Base-by-base conservation (phyloP, 192 early-diverging fungal genomes). In the Podila minutissima region DNA sequence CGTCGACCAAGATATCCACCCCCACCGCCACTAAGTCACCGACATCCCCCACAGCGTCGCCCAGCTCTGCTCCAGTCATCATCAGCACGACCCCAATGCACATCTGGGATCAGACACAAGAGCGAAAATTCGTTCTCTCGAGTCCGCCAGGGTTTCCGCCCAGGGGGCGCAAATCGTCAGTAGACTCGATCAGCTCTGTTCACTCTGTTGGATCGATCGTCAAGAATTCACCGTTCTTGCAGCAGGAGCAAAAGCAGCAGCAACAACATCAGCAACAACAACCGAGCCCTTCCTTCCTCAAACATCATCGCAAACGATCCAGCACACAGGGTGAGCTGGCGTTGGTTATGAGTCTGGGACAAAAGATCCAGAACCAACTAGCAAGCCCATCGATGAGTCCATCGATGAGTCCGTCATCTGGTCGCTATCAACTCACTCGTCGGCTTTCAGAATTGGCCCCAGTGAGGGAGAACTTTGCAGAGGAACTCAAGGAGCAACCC, bases 211-310 rank as follows among this genome's bases (percentile, higher is more conserved):
- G 41, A 17, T 46, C 41, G 15, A 46, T 46, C 41, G 41, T 46
- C 41, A 46, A 46, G 41, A 46, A 46, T 17, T 46, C 41, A 17
- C 41, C 41, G 15, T 46, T 46, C 41, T 32, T 22, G 41, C 41
- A 35, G n/a, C 48, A 51, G 29, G 20, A 55, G 17, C 53, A 55
- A 22, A 31, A 67, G 37, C 37, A 37, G 5, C 71, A 64, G 33
- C 50, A 69, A 5, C 59, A 38, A 37, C 66, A 68, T 13, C 72
- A 55, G 59, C 59, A 61, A 61, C 59, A 61, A 61, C 59, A 61
- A 61, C 29, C 22, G 28, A 22, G 28, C 29, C 28, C 59, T 33
- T 19, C 59, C 31, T 33, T 61, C 31, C 20, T 17, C 29, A 61
- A 55, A 26, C 53, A 55, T 22, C 53, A 55, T 7, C 53, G 53